Conservation (phyloP, 306 rosid species). For the Adenanthera pavonina region DNA sequence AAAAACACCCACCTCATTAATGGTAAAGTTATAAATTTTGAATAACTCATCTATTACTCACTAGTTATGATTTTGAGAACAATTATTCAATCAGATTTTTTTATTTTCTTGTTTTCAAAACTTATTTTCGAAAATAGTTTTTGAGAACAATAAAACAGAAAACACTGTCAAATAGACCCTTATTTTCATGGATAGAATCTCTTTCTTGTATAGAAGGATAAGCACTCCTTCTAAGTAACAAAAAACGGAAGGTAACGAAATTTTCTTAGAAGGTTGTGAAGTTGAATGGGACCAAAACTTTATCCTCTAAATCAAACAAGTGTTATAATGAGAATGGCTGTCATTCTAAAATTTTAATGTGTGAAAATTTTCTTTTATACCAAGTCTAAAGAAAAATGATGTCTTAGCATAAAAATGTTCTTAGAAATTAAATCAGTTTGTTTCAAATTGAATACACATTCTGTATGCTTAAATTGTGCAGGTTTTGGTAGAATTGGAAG, state of each 20-base stretch:
- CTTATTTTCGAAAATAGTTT: no score
- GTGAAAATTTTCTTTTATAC: conserved; percentile 19
- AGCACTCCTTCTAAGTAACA: neutral
- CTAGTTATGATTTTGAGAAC: no score
- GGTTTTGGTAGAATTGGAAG: conserved; percentile 99
- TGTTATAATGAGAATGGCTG: neutral
- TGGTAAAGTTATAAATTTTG: no score
- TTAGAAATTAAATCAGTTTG: neutral
- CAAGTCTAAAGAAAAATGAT: neutral
- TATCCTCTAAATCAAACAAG: neutral
- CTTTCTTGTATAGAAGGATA: neutral
- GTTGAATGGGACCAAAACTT: neutral
- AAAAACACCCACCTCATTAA: no score
- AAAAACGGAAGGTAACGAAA: no score
- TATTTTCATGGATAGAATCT: neutral
- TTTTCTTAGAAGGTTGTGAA: no score
- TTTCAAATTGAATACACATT: conserved; percentile 15
- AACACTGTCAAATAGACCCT: no score
- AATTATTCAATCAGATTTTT: no score
- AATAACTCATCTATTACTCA: no score
- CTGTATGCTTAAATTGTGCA: conserved; percentile 47
- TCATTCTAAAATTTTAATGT: neutral
- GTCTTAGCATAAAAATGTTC: neutral
- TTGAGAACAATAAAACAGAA: no score
- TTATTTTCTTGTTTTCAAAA: no score